phyloP scores from a whole-genome alignment of 179 eudicot genomes.

The Amaranthus tricolor region DNA sequence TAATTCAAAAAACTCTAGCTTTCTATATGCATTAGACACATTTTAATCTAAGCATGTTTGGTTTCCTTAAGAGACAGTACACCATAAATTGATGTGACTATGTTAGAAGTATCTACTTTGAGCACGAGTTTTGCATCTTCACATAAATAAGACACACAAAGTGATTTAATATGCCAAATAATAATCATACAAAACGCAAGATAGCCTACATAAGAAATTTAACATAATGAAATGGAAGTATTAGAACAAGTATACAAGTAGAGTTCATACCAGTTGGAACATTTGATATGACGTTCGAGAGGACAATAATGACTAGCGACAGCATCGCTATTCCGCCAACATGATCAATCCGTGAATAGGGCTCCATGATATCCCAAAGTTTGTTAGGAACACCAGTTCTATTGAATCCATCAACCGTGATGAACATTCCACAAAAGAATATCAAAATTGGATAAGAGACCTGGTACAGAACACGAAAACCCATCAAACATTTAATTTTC shows the following conservation, averaged over 20 bases:
- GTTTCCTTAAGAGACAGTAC: too few relatives aligned
- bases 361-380: conserved; percentile 80
- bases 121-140: too few relatives aligned
- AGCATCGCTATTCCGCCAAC: conserved; percentile 55
- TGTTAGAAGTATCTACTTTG: too few relatives aligned
- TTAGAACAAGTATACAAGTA: conserved; percentile 5
- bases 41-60: too few relatives aligned
- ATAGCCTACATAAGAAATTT: too few relatives aligned
- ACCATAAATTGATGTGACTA: too few relatives aligned
- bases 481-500: neutral
- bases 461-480: conserved; percentile 34
- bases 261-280: conserved; percentile 76
- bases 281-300: conserved; percentile 80
- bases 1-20: too few relatives aligned
- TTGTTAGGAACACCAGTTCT: conserved; percentile 77
- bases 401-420: conserved; percentile 89
- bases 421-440: conserved; percentile 95
- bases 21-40: too few relatives aligned
- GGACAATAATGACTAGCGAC: conserved; percentile 65
- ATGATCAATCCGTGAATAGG: conserved; percentile 61
- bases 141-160: too few relatives aligned
- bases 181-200: too few relatives aligned
- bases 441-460: conserved; percentile 79
- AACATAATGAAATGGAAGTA: neutral
- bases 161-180: too few relatives aligned